Evolutionary conservation across 2,329 filamentous ascomycete species (phyloP).

Genomic region (Epichloe sibirici): DNA sequence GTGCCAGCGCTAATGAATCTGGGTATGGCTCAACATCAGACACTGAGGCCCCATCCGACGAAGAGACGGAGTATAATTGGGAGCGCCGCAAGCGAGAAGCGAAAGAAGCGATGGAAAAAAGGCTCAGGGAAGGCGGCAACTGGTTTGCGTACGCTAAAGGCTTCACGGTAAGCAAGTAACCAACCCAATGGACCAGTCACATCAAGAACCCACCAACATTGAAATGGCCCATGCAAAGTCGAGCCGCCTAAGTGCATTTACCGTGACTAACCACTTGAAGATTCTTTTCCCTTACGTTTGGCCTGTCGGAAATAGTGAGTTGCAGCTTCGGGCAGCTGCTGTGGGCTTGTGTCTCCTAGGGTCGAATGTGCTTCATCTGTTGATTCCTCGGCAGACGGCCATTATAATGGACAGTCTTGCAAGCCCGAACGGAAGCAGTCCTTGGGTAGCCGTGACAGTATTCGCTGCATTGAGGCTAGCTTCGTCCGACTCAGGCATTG

Average conservation of each 20-base stretch:
- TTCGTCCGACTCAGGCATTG: constrained; percentile 42
- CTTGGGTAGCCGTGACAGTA: constrained; percentile 39
- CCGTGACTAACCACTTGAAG: constrained; percentile 21
- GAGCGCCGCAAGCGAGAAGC: constrained; percentile 39
- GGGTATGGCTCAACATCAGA: constrained; percentile 32
- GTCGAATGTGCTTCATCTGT: constrained; percentile 60
- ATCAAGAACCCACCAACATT: too few relatives aligned
- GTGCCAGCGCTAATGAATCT: constrained; percentile 12
- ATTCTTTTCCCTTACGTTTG: constrained; percentile 70
- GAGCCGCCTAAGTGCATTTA: neutral
- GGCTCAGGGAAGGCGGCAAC: constrained; percentile 60
- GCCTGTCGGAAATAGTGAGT: constrained; percentile 51
- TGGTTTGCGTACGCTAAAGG: constrained; percentile 68
- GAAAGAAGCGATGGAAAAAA: constrained; percentile 50
- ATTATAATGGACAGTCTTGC: constrained; percentile 59
- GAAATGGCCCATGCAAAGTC: too few relatives aligned
- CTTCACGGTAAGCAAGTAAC: constrained; percentile 39
- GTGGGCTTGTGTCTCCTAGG: constrained; percentile 57
- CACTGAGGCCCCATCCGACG: constrained; percentile 24
- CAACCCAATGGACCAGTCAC: constrained; percentile 2
- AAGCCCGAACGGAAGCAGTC: constrained; percentile 27
- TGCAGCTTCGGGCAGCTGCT: constrained; percentile 56
- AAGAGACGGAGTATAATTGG: constrained; percentile 40
- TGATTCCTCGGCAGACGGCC: constrained; percentile 72
- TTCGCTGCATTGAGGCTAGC: constrained; percentile 40